phyloP scores from a whole-genome alignment of 1,284 basidiomycete species.

The Apiotrichum brassicae region DNA sequence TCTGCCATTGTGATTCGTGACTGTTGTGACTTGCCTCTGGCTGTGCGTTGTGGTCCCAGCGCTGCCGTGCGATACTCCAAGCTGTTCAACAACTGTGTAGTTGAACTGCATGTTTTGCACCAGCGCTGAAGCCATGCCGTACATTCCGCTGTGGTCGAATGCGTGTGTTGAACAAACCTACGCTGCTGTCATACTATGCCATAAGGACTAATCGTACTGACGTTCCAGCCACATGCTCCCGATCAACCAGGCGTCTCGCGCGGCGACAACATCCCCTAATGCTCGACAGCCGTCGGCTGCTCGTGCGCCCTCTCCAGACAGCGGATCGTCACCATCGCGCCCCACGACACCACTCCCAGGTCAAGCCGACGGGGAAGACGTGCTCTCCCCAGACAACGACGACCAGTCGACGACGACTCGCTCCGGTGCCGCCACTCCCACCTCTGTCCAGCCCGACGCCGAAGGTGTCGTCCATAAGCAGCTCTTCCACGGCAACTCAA shows the following conservation, averaged over 20 bases:
- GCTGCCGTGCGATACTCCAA: too few species aligned
- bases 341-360: conserved; percentile 8
- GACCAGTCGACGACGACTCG: background rate
- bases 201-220: background rate
- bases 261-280: conserved; percentile 3
- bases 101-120: too few species aligned
- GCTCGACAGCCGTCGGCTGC: background rate
- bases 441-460: background rate
- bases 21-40: too few species aligned
- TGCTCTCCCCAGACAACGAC: background rate
- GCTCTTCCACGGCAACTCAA: conserved; percentile 7
- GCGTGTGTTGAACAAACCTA: too few species aligned
- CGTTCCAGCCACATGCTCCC: conserved; percentile 17
- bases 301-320: conserved; percentile 7
- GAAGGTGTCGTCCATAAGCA: conserved; percentile 16
- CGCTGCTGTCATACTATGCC: too few species aligned
- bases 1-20: too few species aligned
- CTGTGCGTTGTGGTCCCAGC: too few species aligned
- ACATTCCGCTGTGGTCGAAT: background rate
- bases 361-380: background rate
- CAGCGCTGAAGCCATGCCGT: background rate
- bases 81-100: too few species aligned
- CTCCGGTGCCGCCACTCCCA: conserved; percentile 2
- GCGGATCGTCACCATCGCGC: conserved; percentile 6
- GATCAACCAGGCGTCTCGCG: conserved; percentile 14